A percentile compares a stretch with the other conserved stretches of the same genome.
These are phyloP conservation scores for Coemansia sp. DNA, from an alignment of 192 early-diverging fungal genomes.

Conservation along the genomic window DNA sequence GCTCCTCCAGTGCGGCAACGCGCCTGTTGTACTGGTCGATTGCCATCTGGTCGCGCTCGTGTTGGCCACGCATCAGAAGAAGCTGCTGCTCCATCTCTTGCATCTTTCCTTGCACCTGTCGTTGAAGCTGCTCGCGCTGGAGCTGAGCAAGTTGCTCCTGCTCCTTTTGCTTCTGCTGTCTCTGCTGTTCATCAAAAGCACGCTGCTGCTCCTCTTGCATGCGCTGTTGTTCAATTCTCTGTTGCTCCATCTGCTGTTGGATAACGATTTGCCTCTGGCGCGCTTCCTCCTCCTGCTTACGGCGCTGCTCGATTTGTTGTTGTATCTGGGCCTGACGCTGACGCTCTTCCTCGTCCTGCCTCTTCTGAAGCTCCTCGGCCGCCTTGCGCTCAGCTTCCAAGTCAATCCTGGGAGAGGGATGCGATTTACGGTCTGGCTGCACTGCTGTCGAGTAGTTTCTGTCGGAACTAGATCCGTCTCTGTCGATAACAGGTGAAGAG, in stretches of 20 bases:
- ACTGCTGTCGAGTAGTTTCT: constrained; percentile 45
- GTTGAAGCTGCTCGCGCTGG: constrained; percentile 77
- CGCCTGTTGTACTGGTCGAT: constrained; percentile 86
- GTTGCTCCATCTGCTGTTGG: constrained; percentile 62
- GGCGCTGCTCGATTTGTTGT: constrained; percentile 59
- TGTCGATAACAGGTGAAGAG: constrained; percentile 64
- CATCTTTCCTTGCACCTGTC: constrained; percentile 73
- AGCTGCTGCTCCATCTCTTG: constrained; percentile 82
- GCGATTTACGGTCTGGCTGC: constrained; percentile 48
- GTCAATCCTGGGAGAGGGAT: constrained; percentile 60
- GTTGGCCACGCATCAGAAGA: constrained; percentile 70
- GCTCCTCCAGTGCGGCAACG: constrained; percentile 81
- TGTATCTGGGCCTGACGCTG: constrained; percentile 52
- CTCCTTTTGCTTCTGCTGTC: constrained; percentile 68
- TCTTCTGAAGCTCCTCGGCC: constrained; percentile 62
- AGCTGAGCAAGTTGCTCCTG: constrained; percentile 74
- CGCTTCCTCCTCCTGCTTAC: constrained; percentile 63
- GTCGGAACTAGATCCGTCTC: constrained; percentile 28
- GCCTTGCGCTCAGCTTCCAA: constrained; percentile 61
- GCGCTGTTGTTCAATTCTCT: constrained; percentile 59
- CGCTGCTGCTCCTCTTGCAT: constrained; percentile 71
- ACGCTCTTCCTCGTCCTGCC: constrained; percentile 67
- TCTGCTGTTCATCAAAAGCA: constrained; percentile 76
- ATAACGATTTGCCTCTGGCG: constrained; percentile 42
- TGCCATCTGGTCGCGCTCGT: constrained; percentile 79